Evolutionary conservation across 208 protist genomes (phyloP).

Genomic region (Jaenimonas drosophilae): DNA sequence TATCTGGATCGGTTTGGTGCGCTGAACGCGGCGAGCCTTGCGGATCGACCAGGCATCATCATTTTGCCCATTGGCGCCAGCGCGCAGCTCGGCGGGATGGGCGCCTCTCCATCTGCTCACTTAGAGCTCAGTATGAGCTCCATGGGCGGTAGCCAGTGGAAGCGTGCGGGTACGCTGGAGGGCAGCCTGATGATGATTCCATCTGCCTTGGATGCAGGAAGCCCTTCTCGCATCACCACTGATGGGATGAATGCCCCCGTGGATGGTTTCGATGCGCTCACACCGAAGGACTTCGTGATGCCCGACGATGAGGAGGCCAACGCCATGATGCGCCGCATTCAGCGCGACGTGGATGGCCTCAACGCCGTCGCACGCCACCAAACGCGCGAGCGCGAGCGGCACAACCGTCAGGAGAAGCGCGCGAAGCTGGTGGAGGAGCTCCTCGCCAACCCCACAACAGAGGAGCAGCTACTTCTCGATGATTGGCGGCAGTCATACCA

Average conservation of each 20-base stretch:
- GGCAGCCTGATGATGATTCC: no score
- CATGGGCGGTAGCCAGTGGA: no score
- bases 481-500: slow-evolving; percentile 30
- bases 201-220: no score
- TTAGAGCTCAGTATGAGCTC: no score
- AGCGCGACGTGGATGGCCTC: slow-evolving; percentile 68
- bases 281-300: slow-evolving; percentile 51
- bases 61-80: no score
- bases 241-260: not conserved
- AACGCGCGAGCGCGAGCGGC: slow-evolving; percentile 25
- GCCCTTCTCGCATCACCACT: no score
- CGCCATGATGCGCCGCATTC: slow-evolving; percentile 55
- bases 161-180: no score
- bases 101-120: no score
- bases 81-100: no score
- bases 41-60: no score
- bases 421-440: slow-evolving; percentile 9
- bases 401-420: slow-evolving; percentile 5
- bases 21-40: no score
- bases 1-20: no score
- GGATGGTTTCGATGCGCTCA: not conserved
- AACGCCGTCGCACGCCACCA: slow-evolving; percentile 78
- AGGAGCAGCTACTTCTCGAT: slow-evolving; percentile 43
- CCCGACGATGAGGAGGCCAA: slow-evolving; percentile 46
- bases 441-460: slow-evolving; percentile 16